A percentile compares a stretch with the other conserved stretches of the same genome.
Evolutionary conservation across 768 basidiomycete genomes (phyloP).

Genomic region (Suillus ampliporus): DNA sequence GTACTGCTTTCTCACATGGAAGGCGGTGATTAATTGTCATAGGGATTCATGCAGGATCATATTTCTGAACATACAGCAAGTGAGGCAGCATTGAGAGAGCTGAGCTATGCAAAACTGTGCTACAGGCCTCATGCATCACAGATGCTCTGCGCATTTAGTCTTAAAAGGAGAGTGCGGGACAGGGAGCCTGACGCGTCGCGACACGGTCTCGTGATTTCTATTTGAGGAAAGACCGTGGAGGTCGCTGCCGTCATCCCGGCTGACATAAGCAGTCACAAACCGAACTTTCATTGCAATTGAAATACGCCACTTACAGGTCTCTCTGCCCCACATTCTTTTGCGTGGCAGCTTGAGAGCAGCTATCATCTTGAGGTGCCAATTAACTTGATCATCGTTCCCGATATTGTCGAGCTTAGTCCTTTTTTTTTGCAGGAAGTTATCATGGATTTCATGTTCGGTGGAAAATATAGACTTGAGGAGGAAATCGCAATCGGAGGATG

Average conservation of each 20-base stretch:
- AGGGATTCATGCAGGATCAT: neutral
- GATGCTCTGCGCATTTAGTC: neutral
- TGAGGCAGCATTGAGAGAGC: neutral
- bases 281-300: constrained; percentile 11
- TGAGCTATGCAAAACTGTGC: neutral
- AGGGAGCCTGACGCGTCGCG: constrained; percentile 18
- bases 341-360: neutral
- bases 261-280: constrained; percentile 33
- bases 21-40: neutral
- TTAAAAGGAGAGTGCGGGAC: neutral
- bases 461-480: constrained; percentile 79
- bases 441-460: constrained; percentile 61
- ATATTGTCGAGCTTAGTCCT: neutral
- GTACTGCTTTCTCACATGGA: neutral
- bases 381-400: neutral
- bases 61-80: neutral
- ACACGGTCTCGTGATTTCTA: constrained; percentile 36
- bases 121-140: neutral
- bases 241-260: constrained; percentile 9
- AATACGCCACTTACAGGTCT: constrained; percentile 13
- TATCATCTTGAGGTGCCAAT: neutral
- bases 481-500: constrained; percentile 84
- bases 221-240: constrained; percentile 4
- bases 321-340: constrained; percentile 5
- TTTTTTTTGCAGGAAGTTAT: neutral